A percentile compares a stretch with the other conserved stretches of the same genome.
Conservation (phyloP, 2,329 filamentous ascomycete species). For the Colletotrichum noveboracense region DNA sequence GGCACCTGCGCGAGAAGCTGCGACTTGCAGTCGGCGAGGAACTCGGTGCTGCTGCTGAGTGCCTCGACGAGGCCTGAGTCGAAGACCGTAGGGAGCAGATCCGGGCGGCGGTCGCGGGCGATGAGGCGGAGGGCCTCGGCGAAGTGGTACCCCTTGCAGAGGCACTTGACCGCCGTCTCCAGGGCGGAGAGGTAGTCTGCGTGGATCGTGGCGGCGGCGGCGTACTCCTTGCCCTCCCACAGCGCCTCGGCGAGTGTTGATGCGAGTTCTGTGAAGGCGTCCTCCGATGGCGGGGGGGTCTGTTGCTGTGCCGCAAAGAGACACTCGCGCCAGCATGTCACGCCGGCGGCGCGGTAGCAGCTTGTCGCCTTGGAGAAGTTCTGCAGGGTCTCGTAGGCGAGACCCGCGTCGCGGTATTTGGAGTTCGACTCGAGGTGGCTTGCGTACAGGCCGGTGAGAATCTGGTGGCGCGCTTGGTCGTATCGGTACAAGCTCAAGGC, state of each 20-base stretch:
- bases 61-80: conserved; percentile 83
- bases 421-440: conserved; percentile 76
- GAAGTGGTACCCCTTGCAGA: conserved; percentile 89
- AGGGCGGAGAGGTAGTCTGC: conserved; percentile 81
- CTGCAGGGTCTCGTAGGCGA: conserved; percentile 86
- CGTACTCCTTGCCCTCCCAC: conserved; percentile 83
- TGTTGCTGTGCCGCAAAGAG: conserved; percentile 79
- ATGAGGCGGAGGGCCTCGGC: conserved; percentile 85
- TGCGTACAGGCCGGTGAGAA: conserved; percentile 81
- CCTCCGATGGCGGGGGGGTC: conserved; percentile 60
- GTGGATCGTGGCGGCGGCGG: conserved; percentile 79
- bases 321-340: conserved; percentile 84
- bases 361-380: conserved; percentile 77
- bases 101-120: conserved; percentile 61
- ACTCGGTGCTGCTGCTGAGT: conserved; percentile 82
- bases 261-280: conserved; percentile 72
- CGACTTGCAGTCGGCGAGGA: conserved; percentile 89
- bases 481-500: conserved; percentile 87
- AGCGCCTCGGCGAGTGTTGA: conserved; percentile 77
- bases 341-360: conserved; percentile 82
- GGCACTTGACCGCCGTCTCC: conserved; percentile 71
- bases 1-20: conserved; percentile 88
- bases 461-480: conserved; percentile 67
- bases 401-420: conserved; percentile 82
- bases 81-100: conserved; percentile 71